Percentiles rank a stretch among this genome's conserved stretches.
phyloP scores from a whole-genome alignment of 2,329 filamentous ascomycete species.

The Penicillium sp. region DNA sequence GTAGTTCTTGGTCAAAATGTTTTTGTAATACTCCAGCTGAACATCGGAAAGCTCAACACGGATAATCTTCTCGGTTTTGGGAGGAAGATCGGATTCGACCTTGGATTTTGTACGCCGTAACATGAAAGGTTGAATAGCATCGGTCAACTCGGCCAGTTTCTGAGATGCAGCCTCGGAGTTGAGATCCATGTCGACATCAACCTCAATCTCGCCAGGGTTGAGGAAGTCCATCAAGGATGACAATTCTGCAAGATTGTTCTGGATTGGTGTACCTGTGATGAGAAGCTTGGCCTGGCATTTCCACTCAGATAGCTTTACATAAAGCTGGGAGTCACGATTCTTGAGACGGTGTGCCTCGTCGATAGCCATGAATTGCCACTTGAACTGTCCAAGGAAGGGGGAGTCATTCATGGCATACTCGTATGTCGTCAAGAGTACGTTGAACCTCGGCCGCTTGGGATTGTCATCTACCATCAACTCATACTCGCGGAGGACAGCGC shows the following conservation, averaged over 20 bases:
- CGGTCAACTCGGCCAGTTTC: conserved; percentile 82
- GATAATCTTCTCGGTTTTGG: conserved; percentile 98
- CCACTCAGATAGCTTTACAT: conserved; percentile 79
- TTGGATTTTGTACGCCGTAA: conserved; percentile 94
- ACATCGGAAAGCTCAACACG: conserved; percentile 95
- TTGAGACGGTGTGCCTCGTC: conserved; percentile 97
- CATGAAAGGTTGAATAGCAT: conserved; percentile 88
- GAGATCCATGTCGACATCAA: conserved; percentile 90
- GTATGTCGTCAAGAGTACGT: conserved; percentile 95
- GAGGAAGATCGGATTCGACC: conserved; percentile 91
- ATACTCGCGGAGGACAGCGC: conserved; percentile 83
- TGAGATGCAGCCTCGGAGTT: conserved; percentile 75
- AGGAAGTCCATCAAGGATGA: conserved; percentile 93
- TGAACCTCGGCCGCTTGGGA: conserved; percentile 86
- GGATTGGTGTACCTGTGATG: conserved; percentile 95
- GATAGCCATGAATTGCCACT: conserved; percentile 95
- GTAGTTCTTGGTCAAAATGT: conserved; percentile 95
- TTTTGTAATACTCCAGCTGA: conserved; percentile 97
- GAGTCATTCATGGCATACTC: conserved; percentile 91
- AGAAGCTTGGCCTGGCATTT: conserved; percentile 83
- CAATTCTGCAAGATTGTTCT: conserved; percentile 92
- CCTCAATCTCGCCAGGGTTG: conserved; percentile 87
- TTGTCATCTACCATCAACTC: conserved; percentile 87
- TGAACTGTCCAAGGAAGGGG: conserved; percentile 80
- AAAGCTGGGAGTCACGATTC: conserved; percentile 92